Conservation (phyloP, 164 flowering plant species). For the Pachysandra terminalis region DNA sequence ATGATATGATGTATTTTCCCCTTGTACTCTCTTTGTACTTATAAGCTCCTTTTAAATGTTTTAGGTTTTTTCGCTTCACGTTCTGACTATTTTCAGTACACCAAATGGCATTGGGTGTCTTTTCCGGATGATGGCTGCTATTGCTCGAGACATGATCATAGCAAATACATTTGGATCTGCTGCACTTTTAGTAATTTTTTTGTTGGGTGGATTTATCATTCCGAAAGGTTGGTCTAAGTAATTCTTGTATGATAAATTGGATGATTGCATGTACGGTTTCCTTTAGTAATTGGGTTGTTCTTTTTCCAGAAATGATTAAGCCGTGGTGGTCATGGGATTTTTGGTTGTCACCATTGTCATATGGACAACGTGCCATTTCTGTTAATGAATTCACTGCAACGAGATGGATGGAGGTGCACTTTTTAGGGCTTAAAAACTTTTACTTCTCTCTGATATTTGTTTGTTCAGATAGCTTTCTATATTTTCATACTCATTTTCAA, state of each 20-base stretch:
- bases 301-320: slow-evolving; percentile 49
- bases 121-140: slow-evolving; percentile 63
- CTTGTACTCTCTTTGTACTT: slow-evolving; percentile 10
- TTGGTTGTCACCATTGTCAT: slow-evolving; percentile 85
- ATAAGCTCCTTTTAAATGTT: slow-evolving; percentile 12
- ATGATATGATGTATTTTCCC: slow-evolving; percentile 3
- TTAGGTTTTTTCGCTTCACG: slow-evolving; percentile 81
- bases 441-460: slow-evolving; percentile 7
- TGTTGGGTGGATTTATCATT: slow-evolving; percentile 80
- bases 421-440: slow-evolving; percentile 5
- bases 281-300: slow-evolving; percentile 3
- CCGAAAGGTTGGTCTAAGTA: slow-evolving; percentile 57
- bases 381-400: slow-evolving; percentile 81
- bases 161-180: slow-evolving; percentile 82
- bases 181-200: slow-evolving; percentile 45
- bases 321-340: slow-evolving; percentile 89
- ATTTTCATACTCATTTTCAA: neutral
- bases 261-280: neutral
- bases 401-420: slow-evolving; percentile 76
- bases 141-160: slow-evolving; percentile 69
- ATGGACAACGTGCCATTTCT: slow-evolving; percentile 78
- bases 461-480: neutral
- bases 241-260: neutral
- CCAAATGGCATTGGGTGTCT: slow-evolving; percentile 93
- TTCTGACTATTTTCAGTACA: slow-evolving; percentile 58